Percentiles rank a stretch among this genome's conserved stretches.
Conservation (phyloP, 805 yeast genomes). For the Kazachstania kunashirensis region DNA sequence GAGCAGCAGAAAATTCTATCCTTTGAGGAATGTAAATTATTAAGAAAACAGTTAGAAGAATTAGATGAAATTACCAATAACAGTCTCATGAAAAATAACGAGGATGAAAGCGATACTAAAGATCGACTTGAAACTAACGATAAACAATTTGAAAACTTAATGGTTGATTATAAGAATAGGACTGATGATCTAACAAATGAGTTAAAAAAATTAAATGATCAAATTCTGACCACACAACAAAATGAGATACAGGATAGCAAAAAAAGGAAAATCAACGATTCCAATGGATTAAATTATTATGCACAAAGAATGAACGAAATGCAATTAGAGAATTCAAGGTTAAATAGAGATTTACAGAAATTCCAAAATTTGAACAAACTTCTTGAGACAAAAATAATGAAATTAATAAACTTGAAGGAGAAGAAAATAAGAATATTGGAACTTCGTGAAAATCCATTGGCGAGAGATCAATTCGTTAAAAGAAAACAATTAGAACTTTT, state of each 20-base stretch:
- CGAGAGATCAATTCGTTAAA: conserved; percentile 52
- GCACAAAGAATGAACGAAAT: conserved; percentile 28
- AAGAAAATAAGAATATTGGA: conserved; percentile 46
- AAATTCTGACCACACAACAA: conserved; percentile 13
- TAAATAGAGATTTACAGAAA: conserved; percentile 31
- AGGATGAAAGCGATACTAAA: conserved; percentile 13
- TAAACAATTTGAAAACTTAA: conserved; percentile 27
- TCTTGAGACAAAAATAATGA: conserved; percentile 32
- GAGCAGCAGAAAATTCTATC: conserved; percentile 45
- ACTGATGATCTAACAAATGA: conserved; percentile 37
- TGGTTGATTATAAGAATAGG: conserved; percentile 48
- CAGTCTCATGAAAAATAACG: conserved; percentile 11
- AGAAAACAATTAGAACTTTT: conserved; percentile 42
- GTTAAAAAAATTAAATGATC: conserved; percentile 26
- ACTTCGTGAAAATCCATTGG: conserved; percentile 55
- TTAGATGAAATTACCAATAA: conserved; percentile 26
- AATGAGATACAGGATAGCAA: conserved; percentile 11
- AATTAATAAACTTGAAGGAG: conserved; percentile 29
- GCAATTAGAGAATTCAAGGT: conserved; percentile 35
- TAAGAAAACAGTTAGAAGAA: conserved; percentile 47
- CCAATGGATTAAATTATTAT: conserved; percentile 17
- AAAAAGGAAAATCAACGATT: conserved; percentile 25
- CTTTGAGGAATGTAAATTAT: conserved; percentile 47
- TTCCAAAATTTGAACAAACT: conserved; percentile 30
- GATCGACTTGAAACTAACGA: background rate